These are phyloP conservation scores for Nyssa sinensis DNA, from an alignment of 148 eudicot genomes.

Conservation along the genomic window DNA sequence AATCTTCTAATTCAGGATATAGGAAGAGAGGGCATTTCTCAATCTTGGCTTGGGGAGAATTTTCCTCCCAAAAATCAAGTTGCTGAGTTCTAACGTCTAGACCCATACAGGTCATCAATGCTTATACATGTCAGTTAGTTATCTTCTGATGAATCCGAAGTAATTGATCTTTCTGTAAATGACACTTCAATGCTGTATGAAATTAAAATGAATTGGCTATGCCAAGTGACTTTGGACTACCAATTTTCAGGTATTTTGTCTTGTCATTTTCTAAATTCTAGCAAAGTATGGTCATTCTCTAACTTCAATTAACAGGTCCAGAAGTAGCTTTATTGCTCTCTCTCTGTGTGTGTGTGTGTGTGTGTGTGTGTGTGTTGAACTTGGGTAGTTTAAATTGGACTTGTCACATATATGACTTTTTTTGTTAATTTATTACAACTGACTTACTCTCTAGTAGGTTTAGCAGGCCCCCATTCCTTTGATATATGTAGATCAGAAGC, in stretches of 20 bases:
- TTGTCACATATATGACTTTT: too few relatives aligned
- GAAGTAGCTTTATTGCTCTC: neutral
- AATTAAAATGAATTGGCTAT: neutral
- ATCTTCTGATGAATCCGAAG: neutral
- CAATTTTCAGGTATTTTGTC: neutral
- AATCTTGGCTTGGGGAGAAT: neutral
- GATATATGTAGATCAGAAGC: conserved; percentile 38
- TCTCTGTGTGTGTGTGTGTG: neutral
- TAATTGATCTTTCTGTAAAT: neutral
- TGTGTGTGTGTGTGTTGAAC: neutral
- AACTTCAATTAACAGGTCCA: neutral
- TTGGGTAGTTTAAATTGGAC: neutral
- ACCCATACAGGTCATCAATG: too few relatives aligned
- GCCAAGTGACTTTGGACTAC: neutral
- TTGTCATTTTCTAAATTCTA: neutral
- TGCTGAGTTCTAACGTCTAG: too few relatives aligned
- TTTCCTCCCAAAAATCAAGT: too few relatives aligned
- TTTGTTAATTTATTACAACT: too few relatives aligned
- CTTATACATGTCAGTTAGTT: neutral
- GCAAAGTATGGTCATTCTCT: neutral
- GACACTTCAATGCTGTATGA: neutral
- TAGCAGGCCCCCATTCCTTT: conserved; percentile 35
- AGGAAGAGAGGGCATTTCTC: neutral
- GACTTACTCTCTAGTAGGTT: conserved; percentile 32
- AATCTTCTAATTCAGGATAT: neutral